A percentile compares a stretch with the other conserved stretches of the same genome.
Conservation (phyloP, 306 rosid species). For the Pyrus bretschneideri region DNA sequence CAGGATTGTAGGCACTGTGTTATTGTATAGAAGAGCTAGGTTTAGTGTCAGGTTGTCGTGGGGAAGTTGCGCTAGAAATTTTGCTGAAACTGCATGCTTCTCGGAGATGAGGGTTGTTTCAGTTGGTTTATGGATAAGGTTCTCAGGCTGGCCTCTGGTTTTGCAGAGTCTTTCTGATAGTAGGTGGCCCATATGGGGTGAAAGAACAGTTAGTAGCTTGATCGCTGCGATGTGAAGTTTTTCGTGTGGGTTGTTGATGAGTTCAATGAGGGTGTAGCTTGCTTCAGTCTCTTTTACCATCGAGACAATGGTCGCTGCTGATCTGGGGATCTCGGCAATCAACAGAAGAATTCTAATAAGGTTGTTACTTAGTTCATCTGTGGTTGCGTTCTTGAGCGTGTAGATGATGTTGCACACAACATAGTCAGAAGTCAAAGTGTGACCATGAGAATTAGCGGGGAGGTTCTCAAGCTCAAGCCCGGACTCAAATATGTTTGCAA, state of each 20-base stretch:
- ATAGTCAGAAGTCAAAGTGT: constrained; percentile 36
- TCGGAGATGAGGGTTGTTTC: constrained; percentile 22
- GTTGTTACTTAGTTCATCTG: constrained; percentile 32
- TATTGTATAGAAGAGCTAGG: constrained; percentile 22
- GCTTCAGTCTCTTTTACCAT: constrained; percentile 31
- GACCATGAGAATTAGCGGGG: constrained; percentile 26
- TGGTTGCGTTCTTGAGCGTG: constrained; percentile 32
- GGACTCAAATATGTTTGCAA: constrained; percentile 34
- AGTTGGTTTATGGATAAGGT: constrained; percentile 16
- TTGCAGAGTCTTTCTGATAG: constrained; percentile 30
- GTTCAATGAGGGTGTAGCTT: constrained; percentile 26
- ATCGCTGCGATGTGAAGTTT: constrained; percentile 23
- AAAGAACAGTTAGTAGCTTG: constrained; percentile 28
- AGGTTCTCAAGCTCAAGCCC: constrained; percentile 28
- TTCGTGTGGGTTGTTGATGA: constrained; percentile 25
- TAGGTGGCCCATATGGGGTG: constrained; percentile 31
- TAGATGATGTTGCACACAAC: constrained; percentile 28
- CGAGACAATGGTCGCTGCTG: constrained; percentile 19
- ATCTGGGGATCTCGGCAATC: constrained; percentile 22
- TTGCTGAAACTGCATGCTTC: constrained; percentile 40
- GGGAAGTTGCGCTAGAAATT: constrained; percentile 35
- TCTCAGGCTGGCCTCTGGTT: constrained; percentile 32
- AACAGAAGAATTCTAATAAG: constrained; percentile 33
- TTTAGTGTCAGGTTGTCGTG: constrained; percentile 33
- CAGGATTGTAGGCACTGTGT: constrained; percentile 28